phyloP scores from a whole-genome alignment of 208 protist species.

The Leishmania amazonensis region DNA sequence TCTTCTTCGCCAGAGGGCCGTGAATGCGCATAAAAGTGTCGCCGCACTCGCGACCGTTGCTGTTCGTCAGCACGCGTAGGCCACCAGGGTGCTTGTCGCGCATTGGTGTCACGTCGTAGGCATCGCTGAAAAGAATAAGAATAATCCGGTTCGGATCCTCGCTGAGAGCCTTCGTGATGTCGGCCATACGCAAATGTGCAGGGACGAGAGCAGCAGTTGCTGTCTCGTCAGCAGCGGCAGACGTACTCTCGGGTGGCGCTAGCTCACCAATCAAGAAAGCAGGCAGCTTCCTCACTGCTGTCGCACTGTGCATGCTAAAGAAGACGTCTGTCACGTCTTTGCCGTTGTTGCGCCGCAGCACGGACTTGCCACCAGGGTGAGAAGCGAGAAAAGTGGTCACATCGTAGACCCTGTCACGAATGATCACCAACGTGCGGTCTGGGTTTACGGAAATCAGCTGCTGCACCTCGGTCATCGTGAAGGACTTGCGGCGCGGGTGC shows the following conservation, averaged over 20 bases:
- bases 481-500: slow-evolving; percentile 3
- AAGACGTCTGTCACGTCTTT: slow-evolving; percentile 45
- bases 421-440: slow-evolving; percentile 39
- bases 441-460: slow-evolving; percentile 24
- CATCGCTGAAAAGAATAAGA: slow-evolving; percentile 52
- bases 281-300: slow-evolving; percentile 17
- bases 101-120: slow-evolving; percentile 63
- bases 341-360: slow-evolving; percentile 40
- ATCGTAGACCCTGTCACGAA: slow-evolving; percentile 86
- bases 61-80: slow-evolving; percentile 36
- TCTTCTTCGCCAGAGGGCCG: slow-evolving; percentile 40
- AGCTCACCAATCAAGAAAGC: slow-evolving; percentile 24
- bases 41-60: slow-evolving; percentile 68
- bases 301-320: slow-evolving; percentile 30
- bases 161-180: slow-evolving; percentile 28
- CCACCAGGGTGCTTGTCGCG: slow-evolving; percentile 54
- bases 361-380: slow-evolving; percentile 79
- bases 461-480: slow-evolving; percentile 23
- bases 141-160: slow-evolving; percentile 35
- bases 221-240: neutral
- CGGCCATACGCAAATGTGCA: slow-evolving; percentile 21
- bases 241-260: slow-evolving; percentile 3
- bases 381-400: slow-evolving; percentile 69
- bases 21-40: slow-evolving; percentile 77
- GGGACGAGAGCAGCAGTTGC: neutral